phyloP scores from a whole-genome alignment of 495 filamentous ascomycete species.

The Talaromyces liani region DNA sequence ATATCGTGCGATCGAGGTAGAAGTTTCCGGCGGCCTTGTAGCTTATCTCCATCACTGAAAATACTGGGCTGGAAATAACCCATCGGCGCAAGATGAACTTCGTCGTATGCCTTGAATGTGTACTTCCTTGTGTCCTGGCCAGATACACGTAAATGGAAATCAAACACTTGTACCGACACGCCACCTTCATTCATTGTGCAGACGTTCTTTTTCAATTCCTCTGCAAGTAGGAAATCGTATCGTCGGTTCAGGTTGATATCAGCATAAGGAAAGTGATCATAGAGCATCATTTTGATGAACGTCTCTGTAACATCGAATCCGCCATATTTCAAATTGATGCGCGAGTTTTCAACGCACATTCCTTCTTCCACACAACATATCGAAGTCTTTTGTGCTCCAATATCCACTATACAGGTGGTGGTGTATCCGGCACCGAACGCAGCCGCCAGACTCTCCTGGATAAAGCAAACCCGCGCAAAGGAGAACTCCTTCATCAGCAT shows the following conservation, averaged over 20 bases:
- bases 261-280: constrained; percentile 85
- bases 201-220: constrained; percentile 87
- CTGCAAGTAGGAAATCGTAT: constrained; percentile 88
- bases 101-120: constrained; percentile 90
- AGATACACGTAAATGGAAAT: constrained; percentile 83
- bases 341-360: constrained; percentile 85
- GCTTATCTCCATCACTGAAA: constrained; percentile 74
- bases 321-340: constrained; percentile 89
- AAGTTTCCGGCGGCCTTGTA: constrained; percentile 66
- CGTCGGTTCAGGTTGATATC: constrained; percentile 87
- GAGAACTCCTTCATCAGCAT: constrained; percentile 82
- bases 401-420: constrained; percentile 87
- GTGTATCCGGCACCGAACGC: constrained; percentile 95
- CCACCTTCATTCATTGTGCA: constrained; percentile 81
- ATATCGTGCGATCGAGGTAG: constrained; percentile 83
- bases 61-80: constrained; percentile 81
- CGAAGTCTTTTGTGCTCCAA: constrained; percentile 96
- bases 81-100: constrained; percentile 84
- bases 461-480: constrained; percentile 81
- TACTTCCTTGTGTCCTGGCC: constrained; percentile 88
- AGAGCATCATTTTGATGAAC: constrained; percentile 94
- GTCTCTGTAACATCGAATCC: constrained; percentile 89
- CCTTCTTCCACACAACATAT: constrained; percentile 97
- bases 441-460: constrained; percentile 90
- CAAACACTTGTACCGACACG: constrained; percentile 69